A percentile compares a stretch with the other conserved stretches of the same genome.
Evolutionary conservation across 169 alveolate species (phyloP).

Genomic region (Plasmodium inui): DNA sequence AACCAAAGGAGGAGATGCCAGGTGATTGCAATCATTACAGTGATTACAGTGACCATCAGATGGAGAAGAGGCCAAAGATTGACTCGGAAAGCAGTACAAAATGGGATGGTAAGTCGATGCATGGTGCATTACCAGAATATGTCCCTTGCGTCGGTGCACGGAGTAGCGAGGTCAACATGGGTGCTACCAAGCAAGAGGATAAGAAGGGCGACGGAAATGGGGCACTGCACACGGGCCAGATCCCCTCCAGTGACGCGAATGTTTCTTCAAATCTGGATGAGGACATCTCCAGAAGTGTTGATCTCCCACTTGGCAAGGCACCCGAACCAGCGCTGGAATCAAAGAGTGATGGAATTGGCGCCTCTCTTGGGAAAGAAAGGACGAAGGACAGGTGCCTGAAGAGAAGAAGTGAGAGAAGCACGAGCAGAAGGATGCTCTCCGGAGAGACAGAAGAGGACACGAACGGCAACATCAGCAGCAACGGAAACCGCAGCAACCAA

Average conservation of each 20-base stretch:
- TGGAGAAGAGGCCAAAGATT: constrained; percentile 35
- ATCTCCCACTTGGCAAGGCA: not conserved
- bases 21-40: not conserved
- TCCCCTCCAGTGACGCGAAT: not conserved
- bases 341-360: not conserved
- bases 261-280: not conserved
- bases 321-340: not conserved
- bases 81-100: not conserved
- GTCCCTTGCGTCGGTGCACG: not conserved
- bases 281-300: not conserved
- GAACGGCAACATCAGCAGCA: not conserved
- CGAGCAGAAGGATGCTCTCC: not conserved
- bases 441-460: not conserved
- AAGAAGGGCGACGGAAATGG: not conserved
- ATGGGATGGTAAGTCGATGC: not conserved
- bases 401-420: not conserved
- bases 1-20: not conserved
- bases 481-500: not conserved
- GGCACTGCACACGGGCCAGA: not conserved
- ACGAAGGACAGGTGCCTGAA: not conserved
- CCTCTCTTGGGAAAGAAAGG: not conserved
- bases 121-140: not conserved
- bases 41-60: not conserved
- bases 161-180: not conserved
- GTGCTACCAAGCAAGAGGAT: not conserved